Evolutionary conservation across 495 filamentous ascomycete genomes (phyloP).

Genomic region (Aspergillus homomorphus): DNA sequence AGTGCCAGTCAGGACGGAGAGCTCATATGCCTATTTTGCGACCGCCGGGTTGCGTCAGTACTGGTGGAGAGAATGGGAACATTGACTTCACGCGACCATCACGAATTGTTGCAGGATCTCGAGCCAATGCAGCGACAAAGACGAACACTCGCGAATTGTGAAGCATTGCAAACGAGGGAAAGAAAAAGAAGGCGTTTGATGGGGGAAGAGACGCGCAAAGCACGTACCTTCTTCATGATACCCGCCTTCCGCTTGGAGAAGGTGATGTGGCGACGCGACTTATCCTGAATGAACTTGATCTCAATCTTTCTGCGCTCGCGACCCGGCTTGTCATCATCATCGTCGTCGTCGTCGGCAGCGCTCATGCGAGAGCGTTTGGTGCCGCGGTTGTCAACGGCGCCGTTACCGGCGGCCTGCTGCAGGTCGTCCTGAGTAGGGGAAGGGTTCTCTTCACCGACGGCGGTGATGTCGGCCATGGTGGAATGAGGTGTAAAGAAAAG

Average conservation of each 20-base stretch:
- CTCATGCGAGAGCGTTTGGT: conserved; percentile 85
- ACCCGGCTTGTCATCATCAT: conserved; percentile 96
- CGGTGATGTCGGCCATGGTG: conserved; percentile 46
- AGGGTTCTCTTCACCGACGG: conserved; percentile 47
- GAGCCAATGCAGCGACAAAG: conserved; percentile 3
- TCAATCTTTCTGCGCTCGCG: conserved; percentile 99
- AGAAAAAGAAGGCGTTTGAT: conserved; percentile 11
- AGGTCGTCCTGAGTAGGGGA: conserved; percentile 52
- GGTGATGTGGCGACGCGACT: conserved; percentile 99
- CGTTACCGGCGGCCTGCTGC: conserved; percentile 48
- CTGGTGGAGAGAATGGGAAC: not conserved
- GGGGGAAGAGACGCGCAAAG: conserved; percentile 26
- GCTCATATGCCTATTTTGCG: conserved; percentile 78
- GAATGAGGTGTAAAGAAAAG: conserved; percentile 9
- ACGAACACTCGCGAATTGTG: conserved; percentile 6
- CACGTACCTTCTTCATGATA: conserved; percentile 99
- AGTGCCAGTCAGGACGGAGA: conserved; percentile 96
- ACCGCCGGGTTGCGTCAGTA: conserved; percentile 23
- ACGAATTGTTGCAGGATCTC: not conserved
- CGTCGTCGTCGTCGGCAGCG: conserved; percentile 87
- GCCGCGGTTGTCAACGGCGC: conserved; percentile 68
- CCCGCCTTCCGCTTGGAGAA: conserved; percentile 99
- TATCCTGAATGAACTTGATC: conserved; percentile 99
- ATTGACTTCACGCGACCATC: not conserved
- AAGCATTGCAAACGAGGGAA: conserved; percentile 11